A percentile compares a stretch with the other conserved stretches of the same genome.
phyloP scores from a whole-genome alignment of 2,329 filamentous ascomycete genomes.

The Penicillium hesseltinei region DNA sequence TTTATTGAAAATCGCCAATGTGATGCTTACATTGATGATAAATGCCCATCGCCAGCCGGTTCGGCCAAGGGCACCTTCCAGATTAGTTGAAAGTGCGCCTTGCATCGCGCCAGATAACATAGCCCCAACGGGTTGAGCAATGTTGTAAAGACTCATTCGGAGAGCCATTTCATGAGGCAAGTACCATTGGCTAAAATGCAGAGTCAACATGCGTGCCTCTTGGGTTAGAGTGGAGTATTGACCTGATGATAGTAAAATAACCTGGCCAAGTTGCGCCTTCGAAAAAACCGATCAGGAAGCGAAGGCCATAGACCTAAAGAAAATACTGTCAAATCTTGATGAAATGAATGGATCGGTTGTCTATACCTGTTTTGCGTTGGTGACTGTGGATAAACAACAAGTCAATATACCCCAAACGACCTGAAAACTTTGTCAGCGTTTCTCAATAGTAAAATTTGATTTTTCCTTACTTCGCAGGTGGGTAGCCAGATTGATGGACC shows the following conservation, averaged over 20 bases:
- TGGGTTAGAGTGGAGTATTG: not conserved
- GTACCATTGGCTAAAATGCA: not conserved
- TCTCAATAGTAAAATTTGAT: not conserved
- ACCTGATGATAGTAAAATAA: not conserved
- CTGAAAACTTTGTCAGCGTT: not conserved
- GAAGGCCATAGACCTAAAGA: not conserved
- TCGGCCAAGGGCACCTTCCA: not conserved
- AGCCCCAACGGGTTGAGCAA: not conserved
- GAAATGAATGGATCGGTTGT: not conserved
- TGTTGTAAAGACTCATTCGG: not conserved
- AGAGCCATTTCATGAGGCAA: not conserved
- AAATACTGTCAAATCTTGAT: not conserved
- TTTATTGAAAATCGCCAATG: not conserved
- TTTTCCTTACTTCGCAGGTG: not conserved
- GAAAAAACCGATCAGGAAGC: not conserved
- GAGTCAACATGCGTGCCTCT: not conserved
- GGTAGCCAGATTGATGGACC: not conserved
- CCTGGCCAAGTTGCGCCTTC: not conserved
- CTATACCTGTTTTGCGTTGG: not conserved
- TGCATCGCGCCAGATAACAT: not conserved
- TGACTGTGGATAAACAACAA: not conserved
- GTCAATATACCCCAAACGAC: not conserved
- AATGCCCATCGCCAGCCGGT: not conserved
- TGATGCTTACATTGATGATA: not conserved
- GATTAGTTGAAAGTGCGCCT: not conserved